Base-by-base conservation (phyloP, 768 basidiomycete species). In the Boletus tomentosulus region DNA sequence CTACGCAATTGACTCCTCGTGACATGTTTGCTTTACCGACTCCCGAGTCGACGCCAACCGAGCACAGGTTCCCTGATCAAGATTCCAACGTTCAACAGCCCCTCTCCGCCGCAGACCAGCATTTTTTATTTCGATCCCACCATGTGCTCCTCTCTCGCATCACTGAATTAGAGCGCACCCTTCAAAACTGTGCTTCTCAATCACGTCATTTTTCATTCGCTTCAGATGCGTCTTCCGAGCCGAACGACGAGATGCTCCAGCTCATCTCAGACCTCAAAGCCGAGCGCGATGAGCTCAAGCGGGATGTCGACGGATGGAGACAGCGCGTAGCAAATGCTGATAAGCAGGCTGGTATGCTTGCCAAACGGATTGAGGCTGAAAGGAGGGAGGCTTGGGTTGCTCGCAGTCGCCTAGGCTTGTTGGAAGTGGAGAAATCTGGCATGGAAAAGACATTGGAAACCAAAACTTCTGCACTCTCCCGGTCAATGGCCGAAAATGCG, bases 221-320 rank as follows among this genome's bases (percentile, higher is more conserved):
- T 44, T 84, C 84, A 25, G 74, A 74, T 51, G 52, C 69, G 27
- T 65, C 70, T 41, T 63, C 72, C 10, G 84, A 81, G 53, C 84
- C 86, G 6, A 82, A 74, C 54, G 89, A 92, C 60, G 92, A 92
- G 72, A 85, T 92, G 81, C 71, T 91, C 38, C 77, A 78, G 59
- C 77, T 89, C 35, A 76, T 92, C 50, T 76, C 85, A 3, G 89
- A 91, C 65, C 77, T 92, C 62, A 92, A 93, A 67, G 79, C 85
- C 12, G 94, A 98, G 70, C 78, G 95, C 30, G 95, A 98, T 62
- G 87, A 92, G 54, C 76, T 98, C 48, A 87, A 86, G 67, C 82
- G 84, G 48, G 94, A 98, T 68, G 85, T 93, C 0, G 87, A 92
- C 59, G 89, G 87, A 0, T 96, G 93, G 92, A 79, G 89, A 56